Conservation (phyloP, 2,329 filamentous ascomycete species). For the Magnaporthiopsis incrustans region DNA sequence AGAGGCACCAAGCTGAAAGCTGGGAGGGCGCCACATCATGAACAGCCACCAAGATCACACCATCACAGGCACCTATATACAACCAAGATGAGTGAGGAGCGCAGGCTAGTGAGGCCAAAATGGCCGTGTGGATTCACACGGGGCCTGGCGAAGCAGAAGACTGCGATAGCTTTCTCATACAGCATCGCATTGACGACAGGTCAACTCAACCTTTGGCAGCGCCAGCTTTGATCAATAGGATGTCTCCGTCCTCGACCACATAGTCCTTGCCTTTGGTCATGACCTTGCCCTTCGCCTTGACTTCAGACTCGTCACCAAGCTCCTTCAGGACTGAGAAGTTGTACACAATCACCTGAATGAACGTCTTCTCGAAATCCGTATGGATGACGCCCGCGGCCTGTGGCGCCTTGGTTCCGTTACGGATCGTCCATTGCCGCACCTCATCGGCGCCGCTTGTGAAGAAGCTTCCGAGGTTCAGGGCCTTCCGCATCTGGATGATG, state of each 20-base stretch:
- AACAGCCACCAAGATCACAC: neutral
- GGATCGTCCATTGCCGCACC: conserved; percentile 96
- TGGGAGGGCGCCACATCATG: neutral
- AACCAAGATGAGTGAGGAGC: neutral
- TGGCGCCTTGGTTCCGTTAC: conserved; percentile 93
- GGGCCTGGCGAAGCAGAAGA: neutral
- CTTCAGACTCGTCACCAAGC: conserved; percentile 76
- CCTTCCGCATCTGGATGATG: conserved; percentile 86
- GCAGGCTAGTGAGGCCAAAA: neutral
- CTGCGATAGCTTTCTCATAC: neutral
- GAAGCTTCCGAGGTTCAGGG: conserved; percentile 84
- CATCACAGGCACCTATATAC: neutral
- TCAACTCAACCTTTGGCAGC: conserved; percentile 59
- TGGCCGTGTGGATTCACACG: neutral
- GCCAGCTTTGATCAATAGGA: conserved; percentile 83
- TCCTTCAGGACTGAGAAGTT: conserved; percentile 79
- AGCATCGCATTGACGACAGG: neutral
- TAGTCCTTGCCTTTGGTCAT: conserved; percentile 99
- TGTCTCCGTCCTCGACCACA: conserved; percentile 74
- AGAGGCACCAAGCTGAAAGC: neutral
- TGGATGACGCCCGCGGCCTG: conserved; percentile 97
- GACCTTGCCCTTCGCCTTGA: conserved; percentile 87
- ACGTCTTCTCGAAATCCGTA: conserved; percentile 98
- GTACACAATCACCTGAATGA: conserved; percentile 93
- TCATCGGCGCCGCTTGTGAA: conserved; percentile 96